Base-by-base conservation (phyloP, 139 green algal genomes). In the Chlamydomonas schloesseri region DNA sequence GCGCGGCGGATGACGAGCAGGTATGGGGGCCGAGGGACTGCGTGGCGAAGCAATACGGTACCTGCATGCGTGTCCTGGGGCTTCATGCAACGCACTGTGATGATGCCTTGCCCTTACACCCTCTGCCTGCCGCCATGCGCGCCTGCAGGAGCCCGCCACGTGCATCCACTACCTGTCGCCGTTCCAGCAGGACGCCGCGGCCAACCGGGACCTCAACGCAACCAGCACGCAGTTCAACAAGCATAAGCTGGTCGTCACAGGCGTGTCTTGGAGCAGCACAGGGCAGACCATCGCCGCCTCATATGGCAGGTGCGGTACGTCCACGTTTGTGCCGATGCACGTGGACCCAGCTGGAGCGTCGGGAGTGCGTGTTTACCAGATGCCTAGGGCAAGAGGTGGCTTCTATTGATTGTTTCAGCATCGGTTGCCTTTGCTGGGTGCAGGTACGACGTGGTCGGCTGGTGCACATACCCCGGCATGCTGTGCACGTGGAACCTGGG, bases 401-500 rank as follows among this genome's bases (percentile, higher is more conserved):
- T n/a, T n/a, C n/a, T n/a, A n/a, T n/a, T n/a, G n/a, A n/a, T n/a
- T n/a, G n/a, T n/a, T n/a, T n/a, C n/a, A n/a, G n/a, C n/a, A n/a
- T n/a, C n/a, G n/a, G 23, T 26, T 10, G 57, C 20, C 17, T 64
- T 26, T 26, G 57, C 21, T 8, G 23, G 8, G 4, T 24, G 68
- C 73, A 92, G 92, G 72, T 94, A 93, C 81, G 92, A 95, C 83
- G 84, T 95, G 28, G 70, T 70, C 46, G 94, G 94, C 37, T 96
- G 94, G 94, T 95, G 91, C 69, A 82, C 67, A 1, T 62, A 89
- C 31, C 89, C 90, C 13, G 94, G 94, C 20, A 83, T 76, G 21
- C 73, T 96, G 57, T 84, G 69, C 34, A 91, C 87, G 18, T 96
- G 94, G 94, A 95, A 96, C 87, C 89, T 96, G 57, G 90, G 78